Conservation (phyloP, 1,284 basidiomycete species). For the Anthracocystis walkeri region DNA sequence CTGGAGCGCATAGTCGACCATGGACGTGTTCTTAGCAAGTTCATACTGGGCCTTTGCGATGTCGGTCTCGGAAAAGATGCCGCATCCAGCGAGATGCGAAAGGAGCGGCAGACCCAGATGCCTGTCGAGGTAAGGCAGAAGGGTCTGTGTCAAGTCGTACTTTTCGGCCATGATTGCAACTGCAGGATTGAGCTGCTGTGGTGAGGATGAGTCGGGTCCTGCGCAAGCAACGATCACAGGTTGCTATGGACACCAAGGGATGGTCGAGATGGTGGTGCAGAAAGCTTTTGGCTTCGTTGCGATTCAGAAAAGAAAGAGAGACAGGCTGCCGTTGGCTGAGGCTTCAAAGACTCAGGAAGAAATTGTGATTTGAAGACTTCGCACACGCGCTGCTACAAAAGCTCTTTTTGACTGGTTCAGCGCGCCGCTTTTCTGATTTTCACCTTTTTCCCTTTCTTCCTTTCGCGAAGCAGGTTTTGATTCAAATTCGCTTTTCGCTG, state of each 20-base stretch:
- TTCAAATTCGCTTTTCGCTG: constrained; percentile 4
- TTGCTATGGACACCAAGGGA: constrained; percentile 37
- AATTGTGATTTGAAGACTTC: background rate
- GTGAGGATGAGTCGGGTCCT: constrained; percentile 14
- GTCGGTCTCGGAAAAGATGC: constrained; percentile 79
- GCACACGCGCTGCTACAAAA: constrained; percentile 11
- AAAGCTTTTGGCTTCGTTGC: constrained; percentile 8
- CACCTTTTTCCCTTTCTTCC: constrained; percentile 14
- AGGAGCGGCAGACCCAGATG: constrained; percentile 93
- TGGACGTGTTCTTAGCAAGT: constrained; percentile 83
- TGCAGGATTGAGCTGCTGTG: constrained; percentile 4
- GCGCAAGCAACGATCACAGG: constrained; percentile 35
- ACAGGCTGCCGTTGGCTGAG: background rate
- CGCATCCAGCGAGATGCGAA: constrained; percentile 79
- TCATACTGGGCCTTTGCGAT: constrained; percentile 92
- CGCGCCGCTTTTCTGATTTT: constrained; percentile 20
- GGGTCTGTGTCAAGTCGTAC: constrained; percentile 78
- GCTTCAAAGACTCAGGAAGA: background rate
- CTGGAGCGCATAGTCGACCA: constrained; percentile 73
- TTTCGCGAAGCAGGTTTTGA: constrained; percentile 21
- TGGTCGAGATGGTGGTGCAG: constrained; percentile 42
- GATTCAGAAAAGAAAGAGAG: constrained; percentile 2
- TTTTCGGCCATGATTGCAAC: constrained; percentile 60
- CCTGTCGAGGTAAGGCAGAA: constrained; percentile 87
- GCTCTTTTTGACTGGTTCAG: background rate